A percentile compares a stretch with the other conserved stretches of the same genome.
Conservation (phyloP, 441 rosid genomes). For the Gossypium schwendimanii region DNA sequence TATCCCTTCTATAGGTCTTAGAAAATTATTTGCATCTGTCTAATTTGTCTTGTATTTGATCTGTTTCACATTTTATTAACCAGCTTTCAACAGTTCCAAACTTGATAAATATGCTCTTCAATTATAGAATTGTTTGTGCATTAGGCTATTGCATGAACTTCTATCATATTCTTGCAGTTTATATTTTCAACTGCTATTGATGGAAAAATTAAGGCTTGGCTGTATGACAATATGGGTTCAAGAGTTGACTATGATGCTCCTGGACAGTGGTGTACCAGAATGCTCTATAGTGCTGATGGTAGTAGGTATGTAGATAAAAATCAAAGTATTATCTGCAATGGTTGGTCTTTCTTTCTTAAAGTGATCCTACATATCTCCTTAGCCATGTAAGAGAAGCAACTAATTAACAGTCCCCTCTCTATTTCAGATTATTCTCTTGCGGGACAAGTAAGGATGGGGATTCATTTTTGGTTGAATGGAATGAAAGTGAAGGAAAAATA, state of each 20-base stretch:
- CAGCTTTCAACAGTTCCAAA: background rate
- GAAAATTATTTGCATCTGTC: background rate
- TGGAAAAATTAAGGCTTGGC: slow-evolving; percentile 43
- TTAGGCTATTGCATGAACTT: background rate
- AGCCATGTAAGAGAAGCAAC: background rate
- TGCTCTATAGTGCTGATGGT: slow-evolving; percentile 37
- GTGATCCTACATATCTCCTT: background rate
- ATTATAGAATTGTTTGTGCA: background rate
- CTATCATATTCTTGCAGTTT: slow-evolving; percentile 20
- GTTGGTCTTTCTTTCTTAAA: background rate
- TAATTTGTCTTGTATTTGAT: background rate
- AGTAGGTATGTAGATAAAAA: slow-evolving; percentile 27
- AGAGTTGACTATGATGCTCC: slow-evolving; percentile 43
- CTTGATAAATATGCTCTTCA: background rate
- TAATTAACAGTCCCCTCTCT: slow-evolving; percentile 1
- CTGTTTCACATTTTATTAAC: background rate
- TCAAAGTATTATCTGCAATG: background rate
- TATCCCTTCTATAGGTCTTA: background rate
- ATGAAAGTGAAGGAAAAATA: slow-evolving; percentile 38
- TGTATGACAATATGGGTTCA: slow-evolving; percentile 36
- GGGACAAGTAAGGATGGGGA: slow-evolving; percentile 40
- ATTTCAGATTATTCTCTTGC: slow-evolving; percentile 31
- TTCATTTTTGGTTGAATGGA: slow-evolving; percentile 36
- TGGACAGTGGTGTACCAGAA: slow-evolving; percentile 31
- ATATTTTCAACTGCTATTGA: slow-evolving; percentile 34